These are phyloP conservation scores for Nicotiana otophora DNA, from an alignment of 257 asterid species.

Conservation along the genomic window DNA sequence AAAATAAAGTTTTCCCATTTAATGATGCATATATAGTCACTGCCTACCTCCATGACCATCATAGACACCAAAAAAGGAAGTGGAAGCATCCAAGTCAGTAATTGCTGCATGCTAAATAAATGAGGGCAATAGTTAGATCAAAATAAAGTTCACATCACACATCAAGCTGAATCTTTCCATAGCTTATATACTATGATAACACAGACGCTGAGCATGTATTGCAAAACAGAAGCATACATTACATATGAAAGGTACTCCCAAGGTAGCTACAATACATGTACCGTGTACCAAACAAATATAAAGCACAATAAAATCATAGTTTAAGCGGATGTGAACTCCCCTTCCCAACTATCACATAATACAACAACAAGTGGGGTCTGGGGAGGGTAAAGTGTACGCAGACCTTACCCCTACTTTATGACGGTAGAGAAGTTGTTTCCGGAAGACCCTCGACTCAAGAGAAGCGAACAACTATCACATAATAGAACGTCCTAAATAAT, in stretches of 20 bases:
- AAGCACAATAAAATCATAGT: background rate
- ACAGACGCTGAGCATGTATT: background rate
- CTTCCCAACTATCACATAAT: background rate
- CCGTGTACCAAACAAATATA: background rate
- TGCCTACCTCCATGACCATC: conserved; percentile 96
- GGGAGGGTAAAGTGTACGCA: too few species aligned
- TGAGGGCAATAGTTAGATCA: background rate
- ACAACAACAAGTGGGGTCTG: background rate
- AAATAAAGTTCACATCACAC: background rate
- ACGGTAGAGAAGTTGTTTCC: too few species aligned
- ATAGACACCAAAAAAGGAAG: conserved; percentile 95
- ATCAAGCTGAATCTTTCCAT: background rate
- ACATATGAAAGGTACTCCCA: background rate
- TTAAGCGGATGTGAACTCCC: background rate
- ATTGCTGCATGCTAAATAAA: conserved; percentile 73
- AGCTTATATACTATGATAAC: background rate
- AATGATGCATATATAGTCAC: background rate
- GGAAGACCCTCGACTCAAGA: too few species aligned
- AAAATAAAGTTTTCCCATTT: too few species aligned
- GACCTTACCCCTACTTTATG: too few species aligned
- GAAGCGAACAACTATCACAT: background rate
- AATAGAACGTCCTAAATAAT: background rate
- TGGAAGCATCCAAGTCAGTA: conserved; percentile 64
- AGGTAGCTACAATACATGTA: background rate
- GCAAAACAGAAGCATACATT: background rate